phyloP scores from a whole-genome alignment of 805 yeast species.

The Kodamaea leandrae region DNA sequence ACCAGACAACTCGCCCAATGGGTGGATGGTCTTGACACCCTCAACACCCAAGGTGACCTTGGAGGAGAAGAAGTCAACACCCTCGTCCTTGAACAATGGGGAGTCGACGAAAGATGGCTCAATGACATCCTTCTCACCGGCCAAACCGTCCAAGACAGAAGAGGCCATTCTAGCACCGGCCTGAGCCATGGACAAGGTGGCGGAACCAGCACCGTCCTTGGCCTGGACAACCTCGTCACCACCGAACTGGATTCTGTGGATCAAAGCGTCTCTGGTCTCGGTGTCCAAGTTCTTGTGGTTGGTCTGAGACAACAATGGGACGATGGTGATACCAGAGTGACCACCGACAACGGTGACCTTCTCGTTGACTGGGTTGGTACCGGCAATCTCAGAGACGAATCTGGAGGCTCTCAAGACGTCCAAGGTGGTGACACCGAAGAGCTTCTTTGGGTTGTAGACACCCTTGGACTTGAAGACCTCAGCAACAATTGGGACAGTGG shows the following conservation, averaged over 20 bases:
- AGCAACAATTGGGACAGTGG: slow-evolving; percentile 94
- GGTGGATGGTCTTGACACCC: slow-evolving; percentile 82
- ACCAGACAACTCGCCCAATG: slow-evolving; percentile 65
- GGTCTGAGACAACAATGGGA: slow-evolving; percentile 86
- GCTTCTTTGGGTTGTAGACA: slow-evolving; percentile 85
- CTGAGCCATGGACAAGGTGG: slow-evolving; percentile 83
- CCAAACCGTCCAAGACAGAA: slow-evolving; percentile 61
- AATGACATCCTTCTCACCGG: slow-evolving; percentile 60
- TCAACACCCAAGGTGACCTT: slow-evolving; percentile 89
- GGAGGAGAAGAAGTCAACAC: slow-evolving; percentile 95
- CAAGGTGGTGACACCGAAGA: slow-evolving; percentile 95
- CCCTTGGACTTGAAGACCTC: slow-evolving; percentile 85
- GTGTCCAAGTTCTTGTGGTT: slow-evolving; percentile 62
- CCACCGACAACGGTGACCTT: slow-evolving; percentile 91
- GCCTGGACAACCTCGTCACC: slow-evolving; percentile 90
- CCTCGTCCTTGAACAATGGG: slow-evolving; percentile 80
- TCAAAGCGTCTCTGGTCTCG: slow-evolving; percentile 63
- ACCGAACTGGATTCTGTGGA: slow-evolving; percentile 90
- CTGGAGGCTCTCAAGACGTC: slow-evolving; percentile 88
- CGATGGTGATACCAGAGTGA: slow-evolving; percentile 95
- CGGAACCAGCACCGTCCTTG: slow-evolving; percentile 80
- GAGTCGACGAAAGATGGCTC: slow-evolving; percentile 76
- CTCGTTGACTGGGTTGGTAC: slow-evolving; percentile 76
- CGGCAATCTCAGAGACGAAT: slow-evolving; percentile 66
- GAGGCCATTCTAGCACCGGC: slow-evolving; percentile 79